Evolutionary conservation across 73 alveolate genomes (phyloP).

Genomic region (Tetrahymena elliotti): DNA sequence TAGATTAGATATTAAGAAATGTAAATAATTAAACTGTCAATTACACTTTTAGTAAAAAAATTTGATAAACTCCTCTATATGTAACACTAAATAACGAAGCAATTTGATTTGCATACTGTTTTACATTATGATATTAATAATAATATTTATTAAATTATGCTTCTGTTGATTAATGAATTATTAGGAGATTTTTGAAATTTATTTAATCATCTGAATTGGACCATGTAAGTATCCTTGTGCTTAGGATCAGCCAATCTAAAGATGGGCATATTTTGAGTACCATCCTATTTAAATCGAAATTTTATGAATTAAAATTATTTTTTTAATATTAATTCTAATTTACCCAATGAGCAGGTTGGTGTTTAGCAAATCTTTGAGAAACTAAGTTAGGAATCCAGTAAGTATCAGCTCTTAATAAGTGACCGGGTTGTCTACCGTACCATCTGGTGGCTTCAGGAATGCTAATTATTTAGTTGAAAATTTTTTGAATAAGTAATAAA

Average conservation of each 20-base stretch:
- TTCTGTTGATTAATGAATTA: neutral
- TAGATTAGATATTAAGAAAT: no score
- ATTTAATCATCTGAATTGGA: conserved; percentile 34
- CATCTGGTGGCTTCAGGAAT: conserved; percentile 20
- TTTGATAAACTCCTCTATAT: neutral
- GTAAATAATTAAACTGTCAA: neutral
- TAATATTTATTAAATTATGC: neutral
- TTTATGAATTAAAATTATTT: neutral
- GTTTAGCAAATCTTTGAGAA: conserved; percentile 1
- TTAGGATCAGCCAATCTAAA: conserved; percentile 45
- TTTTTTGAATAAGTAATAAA: neutral
- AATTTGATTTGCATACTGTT: neutral
- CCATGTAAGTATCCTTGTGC: conserved; percentile 38
- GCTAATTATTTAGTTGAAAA: neutral
- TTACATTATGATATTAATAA: neutral
- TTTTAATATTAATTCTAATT: neutral
- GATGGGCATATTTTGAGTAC: conserved; percentile 40
- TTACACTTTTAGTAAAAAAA: neutral
- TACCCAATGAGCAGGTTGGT: conserved; percentile 40
- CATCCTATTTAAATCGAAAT: conserved; percentile 11
- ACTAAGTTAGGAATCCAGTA: conserved; percentile 20
- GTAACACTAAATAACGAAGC: neutral
- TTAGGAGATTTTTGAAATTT: neutral
- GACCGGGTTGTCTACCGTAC: conserved; percentile 42
- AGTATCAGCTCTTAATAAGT: conserved; percentile 22